A percentile compares a stretch with the other conserved stretches of the same genome.
These are phyloP conservation scores for Aspergillus brasiliensis DNA, from an alignment of 2,329 filamentous ascomycete species.

Conservation along the genomic window DNA sequence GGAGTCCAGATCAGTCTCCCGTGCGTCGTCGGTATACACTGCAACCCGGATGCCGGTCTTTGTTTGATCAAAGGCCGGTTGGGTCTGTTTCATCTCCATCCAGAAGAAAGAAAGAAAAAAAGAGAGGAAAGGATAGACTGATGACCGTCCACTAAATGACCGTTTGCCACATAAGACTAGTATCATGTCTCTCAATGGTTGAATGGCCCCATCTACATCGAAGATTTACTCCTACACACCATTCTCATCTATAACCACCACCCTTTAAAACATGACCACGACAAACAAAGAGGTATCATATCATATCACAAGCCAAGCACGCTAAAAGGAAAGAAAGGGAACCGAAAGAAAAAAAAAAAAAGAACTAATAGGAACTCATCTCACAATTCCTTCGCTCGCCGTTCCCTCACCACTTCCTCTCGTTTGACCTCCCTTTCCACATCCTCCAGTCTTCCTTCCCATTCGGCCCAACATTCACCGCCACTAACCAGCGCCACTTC, in stretches of 20 bases:
- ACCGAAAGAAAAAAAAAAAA: neutral
- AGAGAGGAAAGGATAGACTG: neutral
- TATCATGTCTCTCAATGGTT: neutral
- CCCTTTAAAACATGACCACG: neutral
- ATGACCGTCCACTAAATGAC: neutral
- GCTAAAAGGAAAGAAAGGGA: neutral
- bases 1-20: neutral
- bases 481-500: constrained; percentile 69
- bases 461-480: constrained; percentile 69
- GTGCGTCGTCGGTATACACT: neutral
- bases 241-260: neutral
- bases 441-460: constrained; percentile 67
- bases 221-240: neutral
- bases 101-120: neutral
- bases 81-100: neutral
- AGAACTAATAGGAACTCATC: neutral
- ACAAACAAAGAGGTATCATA: neutral
- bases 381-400: constrained; percentile 50
- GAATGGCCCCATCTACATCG: neutral
- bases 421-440: constrained; percentile 68
- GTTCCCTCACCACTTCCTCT: constrained; percentile 59
- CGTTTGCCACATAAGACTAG: neutral
- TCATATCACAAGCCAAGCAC: neutral
- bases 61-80: neutral
- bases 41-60: neutral